A percentile compares a stretch with the other conserved stretches of the same genome.
phyloP scores from a whole-genome alignment of 1,139 yeast species.

The Taiozyma onychis region DNA sequence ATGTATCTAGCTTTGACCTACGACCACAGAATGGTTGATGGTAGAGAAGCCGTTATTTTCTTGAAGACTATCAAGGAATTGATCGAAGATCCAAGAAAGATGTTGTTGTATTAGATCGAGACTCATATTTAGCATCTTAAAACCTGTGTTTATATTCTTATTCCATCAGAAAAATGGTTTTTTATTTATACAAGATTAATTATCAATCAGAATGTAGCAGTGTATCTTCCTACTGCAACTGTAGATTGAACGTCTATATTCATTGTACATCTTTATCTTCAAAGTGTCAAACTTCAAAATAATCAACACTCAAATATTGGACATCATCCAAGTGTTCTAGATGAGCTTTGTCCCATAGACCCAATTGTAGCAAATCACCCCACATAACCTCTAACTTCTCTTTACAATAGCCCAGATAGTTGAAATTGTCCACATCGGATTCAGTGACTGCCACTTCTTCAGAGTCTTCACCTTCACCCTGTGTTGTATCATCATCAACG shows the following conservation, averaged over 20 bases:
- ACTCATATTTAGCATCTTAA: neutral
- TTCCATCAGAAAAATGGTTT: neutral
- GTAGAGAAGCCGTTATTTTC: conserved; percentile 98
- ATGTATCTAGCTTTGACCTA: conserved; percentile 98
- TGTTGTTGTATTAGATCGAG: conserved; percentile 58
- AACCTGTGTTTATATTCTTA: neutral
- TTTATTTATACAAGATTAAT: conserved; percentile 1
- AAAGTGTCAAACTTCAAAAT: conserved; percentile 11
- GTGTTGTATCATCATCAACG: conserved; percentile 7
- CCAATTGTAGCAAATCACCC: conserved; percentile 68
- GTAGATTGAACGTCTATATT: neutral
- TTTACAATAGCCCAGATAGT: conserved; percentile 67
- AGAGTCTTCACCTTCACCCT: conserved; percentile 16
- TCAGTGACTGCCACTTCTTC: conserved; percentile 21
- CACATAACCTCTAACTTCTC: conserved; percentile 70
- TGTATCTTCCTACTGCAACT: neutral
- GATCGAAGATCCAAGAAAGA: conserved; percentile 98
- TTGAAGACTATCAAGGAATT: conserved; percentile 93
- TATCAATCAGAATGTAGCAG: neutral
- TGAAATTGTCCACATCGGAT: conserved; percentile 63
- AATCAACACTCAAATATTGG: conserved; percentile 21
- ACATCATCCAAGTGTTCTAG: conserved; percentile 9
- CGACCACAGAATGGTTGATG: conserved; percentile 97
- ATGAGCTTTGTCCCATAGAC: conserved; percentile 39
- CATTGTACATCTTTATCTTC: neutral